Conservation (phyloP, 2,329 filamentous ascomycete species). For the Alternaria angustiovoidea region DNA sequence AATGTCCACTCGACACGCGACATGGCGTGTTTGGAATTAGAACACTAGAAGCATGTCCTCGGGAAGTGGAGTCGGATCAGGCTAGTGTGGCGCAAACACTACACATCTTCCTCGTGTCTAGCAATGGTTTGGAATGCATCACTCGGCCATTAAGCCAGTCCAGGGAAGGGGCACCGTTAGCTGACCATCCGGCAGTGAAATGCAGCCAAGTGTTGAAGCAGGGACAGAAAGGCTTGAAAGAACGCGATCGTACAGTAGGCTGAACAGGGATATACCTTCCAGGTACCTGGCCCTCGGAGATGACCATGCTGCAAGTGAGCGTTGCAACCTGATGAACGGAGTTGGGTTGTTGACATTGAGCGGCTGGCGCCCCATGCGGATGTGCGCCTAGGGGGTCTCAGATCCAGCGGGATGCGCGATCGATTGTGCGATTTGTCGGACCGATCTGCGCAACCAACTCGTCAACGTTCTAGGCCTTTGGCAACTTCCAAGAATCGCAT, state of each 20-base stretch:
- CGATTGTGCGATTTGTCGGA: constrained; percentile 1
- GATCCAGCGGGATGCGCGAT: constrained; percentile 8
- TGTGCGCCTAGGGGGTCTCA: constrained; percentile 7
- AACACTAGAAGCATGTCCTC: constrained; percentile 1
- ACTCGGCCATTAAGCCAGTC: background rate
- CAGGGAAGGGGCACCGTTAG: background rate
- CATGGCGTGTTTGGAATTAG: constrained; percentile 9
- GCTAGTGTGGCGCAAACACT: background rate
- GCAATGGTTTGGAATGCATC: background rate
- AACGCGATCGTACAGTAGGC: background rate
- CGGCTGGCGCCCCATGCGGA: constrained; percentile 4
- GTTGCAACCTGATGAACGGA: background rate
- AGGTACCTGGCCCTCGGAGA: constrained; percentile 6
- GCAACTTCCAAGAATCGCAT: background rate
- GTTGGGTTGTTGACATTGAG: background rate
- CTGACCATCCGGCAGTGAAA: background rate
- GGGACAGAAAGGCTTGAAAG: background rate
- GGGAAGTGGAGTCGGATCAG: background rate
- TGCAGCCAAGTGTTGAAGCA: background rate
- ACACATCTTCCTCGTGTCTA: background rate
- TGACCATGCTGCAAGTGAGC: background rate
- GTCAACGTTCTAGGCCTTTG: background rate
- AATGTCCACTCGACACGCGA: constrained; percentile 1
- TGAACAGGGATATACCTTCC: background rate
- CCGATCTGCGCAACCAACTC: background rate